Base-by-base conservation (phyloP, 768 basidiomycete species). In the Lactifluus subvellereus region DNA sequence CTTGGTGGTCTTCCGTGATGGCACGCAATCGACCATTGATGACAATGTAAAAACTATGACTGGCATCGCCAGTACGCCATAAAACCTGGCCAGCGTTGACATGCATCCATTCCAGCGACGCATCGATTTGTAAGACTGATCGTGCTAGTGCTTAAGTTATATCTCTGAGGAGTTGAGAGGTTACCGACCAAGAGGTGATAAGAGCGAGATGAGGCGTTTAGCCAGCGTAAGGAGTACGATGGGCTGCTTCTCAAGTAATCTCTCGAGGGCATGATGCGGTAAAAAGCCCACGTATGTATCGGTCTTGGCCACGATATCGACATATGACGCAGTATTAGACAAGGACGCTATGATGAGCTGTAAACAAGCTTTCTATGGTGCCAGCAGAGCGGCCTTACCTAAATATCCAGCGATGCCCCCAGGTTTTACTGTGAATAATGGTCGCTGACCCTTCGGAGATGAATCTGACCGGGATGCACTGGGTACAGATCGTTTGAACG, bases 381-480 rank as follows among this genome's bases (percentile, higher is more conserved):
- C 53, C 20, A 32, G 33, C 45, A 10, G n/a, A 53, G 27, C 5
- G 1, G 7, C 66, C 79, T 64, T 67, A 91, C 91, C 88, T 30
- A 99, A 80, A 74, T 98, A 98, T 1, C 97, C 97, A 10, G 96
- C 97, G 64, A 99, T 97, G 0, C 97, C 97, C 60, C 97, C 97
- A 14, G 95, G 91, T 70, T 96, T 97, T 27, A 96, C 92, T 1
- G 93, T 95, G 73, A 97, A 99, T 27, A 99, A 80, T 10, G 89
- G 65, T 42, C 57, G 65, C 18, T n/a, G 67, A 32, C 58, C 70
- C 89, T 93, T 66, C 80, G 81, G 54, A 69, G 72, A 38, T 77
- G 75, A 6, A 72, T 69, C 59, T 72, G 76, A 54, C 47, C 69
- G 67, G 57, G 71, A 74, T 42, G 72, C 61, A 51, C 75, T 72